Percentiles rank a stretch among this genome's conserved stretches.
These are phyloP conservation scores for Aspergillus fischeri DNA, from an alignment of 2,329 filamentous ascomycete genomes.

Conservation along the genomic window DNA sequence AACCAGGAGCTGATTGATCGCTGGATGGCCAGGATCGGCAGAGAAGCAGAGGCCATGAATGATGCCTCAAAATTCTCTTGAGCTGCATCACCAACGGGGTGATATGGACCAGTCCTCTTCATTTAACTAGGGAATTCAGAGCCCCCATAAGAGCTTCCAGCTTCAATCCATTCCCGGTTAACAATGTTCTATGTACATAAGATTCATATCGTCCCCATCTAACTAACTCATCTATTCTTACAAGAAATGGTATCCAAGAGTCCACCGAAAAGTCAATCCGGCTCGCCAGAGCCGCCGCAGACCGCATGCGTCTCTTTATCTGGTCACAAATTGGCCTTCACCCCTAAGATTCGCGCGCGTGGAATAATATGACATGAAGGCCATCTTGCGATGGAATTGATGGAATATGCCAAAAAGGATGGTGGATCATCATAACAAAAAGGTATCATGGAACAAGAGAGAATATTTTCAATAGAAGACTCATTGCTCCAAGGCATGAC, in stretches of 20 bases:
- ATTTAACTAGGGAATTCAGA: neutral
- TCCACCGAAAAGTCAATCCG: neutral
- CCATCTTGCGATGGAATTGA: neutral
- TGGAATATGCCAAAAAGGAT: neutral
- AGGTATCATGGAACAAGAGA: slow-evolving; percentile 14
- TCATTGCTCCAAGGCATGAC: neutral
- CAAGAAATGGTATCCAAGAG: slow-evolving; percentile 6
- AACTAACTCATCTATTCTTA: slow-evolving; percentile 4
- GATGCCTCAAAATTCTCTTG: slow-evolving; percentile 46
- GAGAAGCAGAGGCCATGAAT: slow-evolving; percentile 88
- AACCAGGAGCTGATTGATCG: slow-evolving; percentile 85
- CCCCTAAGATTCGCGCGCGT: neutral
- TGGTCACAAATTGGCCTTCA: neutral
- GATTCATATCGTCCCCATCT: neutral
- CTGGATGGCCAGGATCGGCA: slow-evolving; percentile 84
- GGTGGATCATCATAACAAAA: slow-evolving; percentile 8
- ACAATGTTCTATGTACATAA: neutral
- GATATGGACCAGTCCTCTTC: neutral
- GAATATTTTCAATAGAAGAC: slow-evolving; percentile 5
- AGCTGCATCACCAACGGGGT: slow-evolving; percentile 1
- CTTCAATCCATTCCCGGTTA: neutral
- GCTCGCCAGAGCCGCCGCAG: neutral
- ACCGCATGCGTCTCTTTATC: neutral
- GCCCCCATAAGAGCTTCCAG: neutral
- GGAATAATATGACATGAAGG: neutral